Evolutionary conservation across 208 protist genomes (phyloP).

Genomic region (Acanthamoeba culbertsoni): DNA sequence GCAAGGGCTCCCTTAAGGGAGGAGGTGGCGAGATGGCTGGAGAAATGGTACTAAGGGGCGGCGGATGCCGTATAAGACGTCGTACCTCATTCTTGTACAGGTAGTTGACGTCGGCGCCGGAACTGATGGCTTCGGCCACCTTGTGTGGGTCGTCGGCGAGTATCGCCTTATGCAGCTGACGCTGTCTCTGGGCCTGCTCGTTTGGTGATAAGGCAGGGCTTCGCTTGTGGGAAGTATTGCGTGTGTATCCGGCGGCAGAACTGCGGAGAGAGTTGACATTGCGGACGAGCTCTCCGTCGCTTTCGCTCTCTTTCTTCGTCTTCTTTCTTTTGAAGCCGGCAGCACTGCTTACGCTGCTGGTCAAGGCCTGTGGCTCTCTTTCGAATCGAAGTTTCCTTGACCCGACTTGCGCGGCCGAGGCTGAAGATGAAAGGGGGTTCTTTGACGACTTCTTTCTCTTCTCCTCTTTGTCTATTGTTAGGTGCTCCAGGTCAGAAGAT

Average conservation of each 20-base stretch:
- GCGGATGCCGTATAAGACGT: too few relatives aligned
- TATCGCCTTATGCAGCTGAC: not conserved
- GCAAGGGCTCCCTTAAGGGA: too few relatives aligned
- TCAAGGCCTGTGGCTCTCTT: too few relatives aligned
- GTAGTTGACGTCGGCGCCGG: not conserved
- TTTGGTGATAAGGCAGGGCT: not conserved
- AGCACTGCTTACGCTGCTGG: not conserved
- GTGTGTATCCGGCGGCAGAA: not conserved
- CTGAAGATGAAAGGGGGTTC: too few relatives aligned
- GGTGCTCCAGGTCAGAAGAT: not conserved
- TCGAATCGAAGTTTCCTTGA: too few relatives aligned
- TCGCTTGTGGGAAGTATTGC: too few relatives aligned
- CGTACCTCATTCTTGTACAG: not conserved
- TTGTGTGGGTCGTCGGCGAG: not conserved
- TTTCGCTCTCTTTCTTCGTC: not conserved
- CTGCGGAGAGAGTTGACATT: too few relatives aligned
- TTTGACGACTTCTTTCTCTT: too few relatives aligned
- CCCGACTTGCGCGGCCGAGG: too few relatives aligned
- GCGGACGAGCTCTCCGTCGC: not conserved
- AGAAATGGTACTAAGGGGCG: too few relatives aligned
- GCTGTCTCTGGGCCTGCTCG: not conserved
- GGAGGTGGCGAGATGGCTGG: too few relatives aligned
- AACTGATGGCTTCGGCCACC: not conserved
- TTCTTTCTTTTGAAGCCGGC: not conserved
- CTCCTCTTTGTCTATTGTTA: too few relatives aligned